Conservation (phyloP, 177 flowering plant species). For the Vitis hybrid region DNA sequence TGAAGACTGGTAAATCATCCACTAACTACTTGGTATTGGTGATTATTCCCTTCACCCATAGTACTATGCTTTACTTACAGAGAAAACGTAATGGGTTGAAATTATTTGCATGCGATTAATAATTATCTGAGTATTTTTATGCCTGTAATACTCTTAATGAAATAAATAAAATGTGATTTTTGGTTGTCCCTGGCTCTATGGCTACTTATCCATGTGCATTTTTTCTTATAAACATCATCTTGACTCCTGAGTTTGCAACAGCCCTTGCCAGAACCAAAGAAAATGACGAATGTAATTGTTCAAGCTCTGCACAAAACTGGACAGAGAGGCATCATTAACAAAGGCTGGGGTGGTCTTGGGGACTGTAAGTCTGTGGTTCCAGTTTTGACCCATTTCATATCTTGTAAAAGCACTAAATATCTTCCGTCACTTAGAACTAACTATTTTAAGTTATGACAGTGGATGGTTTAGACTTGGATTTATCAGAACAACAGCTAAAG, state of each 20-base stretch:
- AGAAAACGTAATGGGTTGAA: no score
- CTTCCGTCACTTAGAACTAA: background rate
- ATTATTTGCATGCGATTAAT: no score
- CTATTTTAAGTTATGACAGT: no score
- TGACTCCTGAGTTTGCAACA: slow-evolving; percentile 12
- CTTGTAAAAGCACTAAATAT: background rate
- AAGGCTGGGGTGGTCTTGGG: slow-evolving; percentile 91
- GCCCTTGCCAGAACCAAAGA: slow-evolving; percentile 63
- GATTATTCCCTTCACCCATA: no score
- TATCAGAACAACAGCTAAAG: slow-evolving; percentile 51
- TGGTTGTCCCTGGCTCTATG: background rate
- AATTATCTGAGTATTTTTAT: no score
- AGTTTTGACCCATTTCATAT: slow-evolving; percentile 2
- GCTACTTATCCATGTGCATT: background rate
- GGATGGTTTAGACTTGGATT: background rate
- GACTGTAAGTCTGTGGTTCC: slow-evolving; percentile 36
- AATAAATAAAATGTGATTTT: no score
- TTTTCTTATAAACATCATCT: background rate
- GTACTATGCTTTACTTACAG: no score
- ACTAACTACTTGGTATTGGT: no score
- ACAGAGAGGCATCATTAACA: slow-evolving; percentile 74
- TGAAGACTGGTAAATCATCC: no score
- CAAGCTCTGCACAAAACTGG: slow-evolving; percentile 51
- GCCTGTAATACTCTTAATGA: no score
- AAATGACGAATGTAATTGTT: slow-evolving; percentile 59